A percentile compares a stretch with the other conserved stretches of the same genome.
phyloP scores from a whole-genome alignment of 2,329 filamentous ascomycete species.

The Cyphellophora europaea region DNA sequence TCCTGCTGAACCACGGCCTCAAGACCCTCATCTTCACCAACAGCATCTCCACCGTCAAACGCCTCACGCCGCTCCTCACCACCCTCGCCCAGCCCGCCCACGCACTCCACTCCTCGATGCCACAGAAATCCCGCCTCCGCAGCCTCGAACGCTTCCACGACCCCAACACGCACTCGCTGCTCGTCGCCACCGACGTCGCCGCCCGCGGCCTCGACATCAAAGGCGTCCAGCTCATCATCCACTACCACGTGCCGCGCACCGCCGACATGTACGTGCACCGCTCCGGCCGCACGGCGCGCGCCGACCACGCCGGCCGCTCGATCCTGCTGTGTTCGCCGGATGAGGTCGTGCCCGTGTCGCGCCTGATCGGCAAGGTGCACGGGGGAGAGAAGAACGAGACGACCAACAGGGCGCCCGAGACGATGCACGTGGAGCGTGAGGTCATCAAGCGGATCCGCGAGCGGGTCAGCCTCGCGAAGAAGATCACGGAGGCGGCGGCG shows the following conservation, averaged over 20 bases:
- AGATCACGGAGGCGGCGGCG: slow-evolving; percentile 69
- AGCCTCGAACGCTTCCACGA: slow-evolving; percentile 82
- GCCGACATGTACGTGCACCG: slow-evolving; percentile 94
- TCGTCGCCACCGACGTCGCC: slow-evolving; percentile 89
- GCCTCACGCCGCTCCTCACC: slow-evolving; percentile 73
- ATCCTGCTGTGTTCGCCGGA: slow-evolving; percentile 86
- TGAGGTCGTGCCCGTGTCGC: slow-evolving; percentile 74
- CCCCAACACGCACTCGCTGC: slow-evolving; percentile 44
- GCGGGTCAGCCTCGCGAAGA: slow-evolving; percentile 72
- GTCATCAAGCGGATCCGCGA: slow-evolving; percentile 68
- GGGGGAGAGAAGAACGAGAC: slow-evolving; percentile 29
- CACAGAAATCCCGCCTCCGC: slow-evolving; percentile 87
- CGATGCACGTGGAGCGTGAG: slow-evolving; percentile 72
- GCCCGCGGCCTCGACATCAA: slow-evolving; percentile 90
- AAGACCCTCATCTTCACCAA: slow-evolving; percentile 91
- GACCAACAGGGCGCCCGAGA: slow-evolving; percentile 28
- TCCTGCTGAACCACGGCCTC: slow-evolving; percentile 63
- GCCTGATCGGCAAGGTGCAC: slow-evolving; percentile 83
- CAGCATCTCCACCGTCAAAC: slow-evolving; percentile 84
- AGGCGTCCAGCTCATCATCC: slow-evolving; percentile 77
- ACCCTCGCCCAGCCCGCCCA: slow-evolving; percentile 64
- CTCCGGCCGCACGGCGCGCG: slow-evolving; percentile 87
- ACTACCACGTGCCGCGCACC: slow-evolving; percentile 88
- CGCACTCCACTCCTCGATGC: slow-evolving; percentile 86
- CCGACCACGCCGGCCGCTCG: slow-evolving; percentile 65